Evolutionary conservation across 495 filamentous ascomycete genomes (phyloP).

Genomic region (Aspergillus asperescens): DNA sequence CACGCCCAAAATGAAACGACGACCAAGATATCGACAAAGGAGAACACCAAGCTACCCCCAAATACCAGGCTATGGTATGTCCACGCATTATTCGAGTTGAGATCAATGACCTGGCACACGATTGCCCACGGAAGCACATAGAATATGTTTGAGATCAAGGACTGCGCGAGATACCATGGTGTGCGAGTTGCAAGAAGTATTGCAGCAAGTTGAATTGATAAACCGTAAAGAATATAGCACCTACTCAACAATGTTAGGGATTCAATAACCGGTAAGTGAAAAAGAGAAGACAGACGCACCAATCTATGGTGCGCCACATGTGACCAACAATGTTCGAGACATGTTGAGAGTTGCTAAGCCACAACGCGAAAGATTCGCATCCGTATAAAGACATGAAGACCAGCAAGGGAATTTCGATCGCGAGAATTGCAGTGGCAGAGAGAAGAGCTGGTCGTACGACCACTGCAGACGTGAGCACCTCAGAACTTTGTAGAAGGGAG

Average conservation of each 20-base stretch:
- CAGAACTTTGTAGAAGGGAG: too few species aligned
- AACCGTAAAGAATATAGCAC: conserved; percentile 73
- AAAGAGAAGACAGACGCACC: too few species aligned
- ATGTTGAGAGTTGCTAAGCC: conserved; percentile 46
- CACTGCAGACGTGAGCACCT: too few species aligned
- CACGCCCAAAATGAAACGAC: conserved; percentile 48
- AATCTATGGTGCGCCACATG: conserved; percentile 55
- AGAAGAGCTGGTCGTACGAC: conserved; percentile 55
- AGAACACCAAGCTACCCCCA: conserved; percentile 65
- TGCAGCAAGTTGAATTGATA: conserved; percentile 58
- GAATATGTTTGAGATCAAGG: conserved; percentile 57
- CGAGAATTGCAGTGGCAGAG: conserved; percentile 46
- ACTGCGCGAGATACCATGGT: conserved; percentile 63
- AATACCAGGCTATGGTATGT: conserved; percentile 63
- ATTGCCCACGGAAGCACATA: conserved; percentile 71
- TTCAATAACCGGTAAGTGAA: too few species aligned
- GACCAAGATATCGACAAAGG: conserved; percentile 43
- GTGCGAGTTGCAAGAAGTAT: conserved; percentile 61
- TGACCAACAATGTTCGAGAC: conserved; percentile 58
- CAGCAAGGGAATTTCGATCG: conserved; percentile 57
- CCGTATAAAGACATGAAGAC: conserved; percentile 58
- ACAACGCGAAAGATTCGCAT: conserved; percentile 54
- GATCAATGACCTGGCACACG: conserved; percentile 43
- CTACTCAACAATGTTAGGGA: conserved; percentile 61
- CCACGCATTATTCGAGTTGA: conserved; percentile 56